A percentile compares a stretch with the other conserved stretches of the same genome.
Conservation (phyloP, 208 protist species). For the Trypanosoma melophagium region DNA sequence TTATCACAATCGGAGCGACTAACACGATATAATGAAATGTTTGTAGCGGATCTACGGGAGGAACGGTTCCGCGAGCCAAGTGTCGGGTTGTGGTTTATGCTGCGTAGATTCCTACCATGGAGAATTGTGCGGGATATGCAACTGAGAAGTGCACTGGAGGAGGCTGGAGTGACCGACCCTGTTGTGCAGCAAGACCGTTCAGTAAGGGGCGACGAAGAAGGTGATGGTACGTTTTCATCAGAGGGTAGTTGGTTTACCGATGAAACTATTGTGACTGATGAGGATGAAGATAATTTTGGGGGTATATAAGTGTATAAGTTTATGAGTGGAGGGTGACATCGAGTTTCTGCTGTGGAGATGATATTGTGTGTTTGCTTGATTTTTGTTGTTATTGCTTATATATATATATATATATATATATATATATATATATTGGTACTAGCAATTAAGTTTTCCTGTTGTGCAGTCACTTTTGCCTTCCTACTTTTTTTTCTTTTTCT, state of each 20-base stretch:
- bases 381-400: background rate
- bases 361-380: background rate
- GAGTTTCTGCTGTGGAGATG: background rate
- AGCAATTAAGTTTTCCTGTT: no score
- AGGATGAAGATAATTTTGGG: background rate
- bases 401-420: no score
- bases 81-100: slow-evolving; percentile 26
- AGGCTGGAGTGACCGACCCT: slow-evolving; percentile 34
- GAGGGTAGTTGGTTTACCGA: slow-evolving; percentile 25
- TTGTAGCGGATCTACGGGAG: slow-evolving; percentile 25
- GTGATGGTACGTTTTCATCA: slow-evolving; percentile 5
- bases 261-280: background rate
- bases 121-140: slow-evolving; percentile 32
- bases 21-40: slow-evolving; percentile 18
- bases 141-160: slow-evolving; percentile 24
- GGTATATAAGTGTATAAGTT: background rate
- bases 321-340: slow-evolving; percentile 5
- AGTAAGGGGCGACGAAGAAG: slow-evolving; percentile 15
- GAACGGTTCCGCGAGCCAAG: slow-evolving; percentile 7
- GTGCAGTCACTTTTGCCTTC: no score
- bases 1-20: slow-evolving; percentile 21
- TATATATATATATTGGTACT: no score
- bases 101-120: slow-evolving; percentile 30
- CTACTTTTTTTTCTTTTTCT: no score
- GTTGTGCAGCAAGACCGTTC: slow-evolving; percentile 13